phyloP scores from a whole-genome alignment of 73 alveolate species.

The Paramecium primaurelia region DNA sequence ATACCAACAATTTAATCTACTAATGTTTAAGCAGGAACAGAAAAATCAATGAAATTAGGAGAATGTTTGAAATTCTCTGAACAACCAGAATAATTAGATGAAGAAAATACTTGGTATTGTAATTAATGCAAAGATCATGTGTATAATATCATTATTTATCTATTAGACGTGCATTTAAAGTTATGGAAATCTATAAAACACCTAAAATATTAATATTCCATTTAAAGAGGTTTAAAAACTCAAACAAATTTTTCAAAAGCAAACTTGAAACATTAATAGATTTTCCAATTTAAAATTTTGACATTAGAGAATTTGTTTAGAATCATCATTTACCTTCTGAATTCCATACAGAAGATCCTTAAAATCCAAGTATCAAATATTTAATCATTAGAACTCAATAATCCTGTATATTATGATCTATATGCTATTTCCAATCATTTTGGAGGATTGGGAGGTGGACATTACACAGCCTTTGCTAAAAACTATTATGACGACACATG shows the following conservation, averaged over 20 bases:
- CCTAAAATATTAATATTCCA: conserved; percentile 81
- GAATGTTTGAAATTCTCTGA: conserved; percentile 32
- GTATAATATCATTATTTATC: not conserved
- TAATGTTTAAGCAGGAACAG: not conserved
- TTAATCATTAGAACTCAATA: conserved; percentile 30
- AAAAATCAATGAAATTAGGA: not conserved
- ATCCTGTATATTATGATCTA: conserved; percentile 81
- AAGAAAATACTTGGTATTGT: conserved; percentile 75
- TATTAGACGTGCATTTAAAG: conserved; percentile 68
- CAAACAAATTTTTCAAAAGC: conserved; percentile 67
- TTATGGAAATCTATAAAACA: conserved; percentile 82
- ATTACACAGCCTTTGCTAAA: conserved; percentile 93
- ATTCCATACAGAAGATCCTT: not conserved
- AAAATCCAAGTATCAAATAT: not conserved
- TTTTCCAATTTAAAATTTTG: conserved; percentile 73
- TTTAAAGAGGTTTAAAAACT: conserved; percentile 79
- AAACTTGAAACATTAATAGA: conserved; percentile 71
- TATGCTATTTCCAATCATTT: conserved; percentile 95
- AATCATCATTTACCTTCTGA: conserved; percentile 14
- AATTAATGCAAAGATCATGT: conserved; percentile 73
- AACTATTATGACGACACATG: conserved; percentile 71
- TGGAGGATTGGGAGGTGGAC: conserved; percentile 98
- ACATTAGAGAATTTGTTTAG: conserved; percentile 73
- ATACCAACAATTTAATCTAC: not conserved
- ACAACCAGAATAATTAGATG: conserved; percentile 34